Evolutionary conservation across 371 early-diverging fungal genomes (phyloP).

Genomic region (Syncephalastrum sp.): DNA sequence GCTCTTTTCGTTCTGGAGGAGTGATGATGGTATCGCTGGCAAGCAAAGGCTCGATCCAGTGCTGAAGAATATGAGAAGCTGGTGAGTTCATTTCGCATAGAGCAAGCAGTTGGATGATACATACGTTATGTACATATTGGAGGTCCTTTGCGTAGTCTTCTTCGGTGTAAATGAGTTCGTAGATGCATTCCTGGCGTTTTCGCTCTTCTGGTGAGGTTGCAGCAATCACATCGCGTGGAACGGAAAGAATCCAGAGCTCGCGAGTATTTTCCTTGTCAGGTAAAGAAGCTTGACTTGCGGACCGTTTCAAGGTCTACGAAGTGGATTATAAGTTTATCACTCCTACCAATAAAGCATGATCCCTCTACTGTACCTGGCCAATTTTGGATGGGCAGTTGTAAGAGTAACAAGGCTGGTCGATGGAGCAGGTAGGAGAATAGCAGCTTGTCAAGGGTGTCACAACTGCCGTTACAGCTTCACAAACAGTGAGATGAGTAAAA

Average conservation of each 20-base stretch:
- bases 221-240: constrained; percentile 21
- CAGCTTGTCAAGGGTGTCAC: constrained; percentile 30
- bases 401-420: constrained; percentile 77
- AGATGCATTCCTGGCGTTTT: constrained; percentile 88
- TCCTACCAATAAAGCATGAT: too few relatives aligned
- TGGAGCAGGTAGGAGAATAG: constrained; percentile 76
- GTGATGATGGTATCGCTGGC: constrained; percentile 60
- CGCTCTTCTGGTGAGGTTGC: constrained; percentile 51
- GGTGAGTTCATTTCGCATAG: background rate
- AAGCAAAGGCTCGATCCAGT: constrained; percentile 74
- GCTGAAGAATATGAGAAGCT: constrained; percentile 1
- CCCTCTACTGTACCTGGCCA: constrained; percentile 8
- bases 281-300: constrained; percentile 10
- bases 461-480: constrained; percentile 18
- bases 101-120: background rate
- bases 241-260: constrained; percentile 19
- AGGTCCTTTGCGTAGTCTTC: constrained; percentile 81
- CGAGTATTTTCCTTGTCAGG: constrained; percentile 17
- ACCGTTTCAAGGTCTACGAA: constrained; percentile 9
- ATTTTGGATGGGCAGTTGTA: constrained; percentile 66
- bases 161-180: constrained; percentile 85
- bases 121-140: constrained; percentile 27
- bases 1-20: constrained; percentile 50
- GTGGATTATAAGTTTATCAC: background rate
- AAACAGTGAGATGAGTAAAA: too few relatives aligned